Conservation (phyloP, 73 alveolate species). For the Uronychia binucleata region DNA sequence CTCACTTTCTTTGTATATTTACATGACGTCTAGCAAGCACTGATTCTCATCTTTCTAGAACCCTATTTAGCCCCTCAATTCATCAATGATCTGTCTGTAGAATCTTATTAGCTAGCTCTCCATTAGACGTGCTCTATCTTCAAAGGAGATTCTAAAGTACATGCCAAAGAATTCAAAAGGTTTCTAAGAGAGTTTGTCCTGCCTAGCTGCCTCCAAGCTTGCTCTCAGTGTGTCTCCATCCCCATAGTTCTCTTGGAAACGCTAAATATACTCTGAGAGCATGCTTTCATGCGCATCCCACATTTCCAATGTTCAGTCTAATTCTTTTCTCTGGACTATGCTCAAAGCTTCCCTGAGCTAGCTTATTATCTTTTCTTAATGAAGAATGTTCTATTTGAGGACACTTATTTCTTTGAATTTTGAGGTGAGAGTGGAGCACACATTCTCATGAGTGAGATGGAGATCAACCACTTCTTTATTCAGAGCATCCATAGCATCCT, state of each 20-base stretch:
- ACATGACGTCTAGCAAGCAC: background rate
- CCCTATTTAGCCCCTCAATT: background rate
- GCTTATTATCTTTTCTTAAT: background rate
- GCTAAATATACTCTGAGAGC: background rate
- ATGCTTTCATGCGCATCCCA: background rate
- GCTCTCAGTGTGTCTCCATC: background rate
- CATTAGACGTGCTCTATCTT: background rate
- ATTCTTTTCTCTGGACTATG: background rate
- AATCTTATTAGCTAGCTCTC: background rate
- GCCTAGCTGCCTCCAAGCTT: background rate
- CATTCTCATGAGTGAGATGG: background rate
- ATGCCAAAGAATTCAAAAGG: background rate
- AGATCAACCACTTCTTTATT: background rate
- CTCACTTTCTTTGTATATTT: background rate
- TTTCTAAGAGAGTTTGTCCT: background rate
- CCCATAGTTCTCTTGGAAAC: background rate
- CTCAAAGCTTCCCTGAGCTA: background rate
- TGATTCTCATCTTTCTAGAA: background rate
- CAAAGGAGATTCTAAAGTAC: background rate
- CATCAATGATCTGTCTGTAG: background rate
- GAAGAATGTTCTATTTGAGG: background rate
- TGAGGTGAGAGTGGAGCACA: background rate
- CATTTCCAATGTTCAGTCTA: background rate
- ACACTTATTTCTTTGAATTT: background rate
- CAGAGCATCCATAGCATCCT: background rate